These are phyloP conservation scores for Stephanodiscus minutulus DNA, from an alignment of 108 stramenopile genomes.

Conservation along the genomic window DNA sequence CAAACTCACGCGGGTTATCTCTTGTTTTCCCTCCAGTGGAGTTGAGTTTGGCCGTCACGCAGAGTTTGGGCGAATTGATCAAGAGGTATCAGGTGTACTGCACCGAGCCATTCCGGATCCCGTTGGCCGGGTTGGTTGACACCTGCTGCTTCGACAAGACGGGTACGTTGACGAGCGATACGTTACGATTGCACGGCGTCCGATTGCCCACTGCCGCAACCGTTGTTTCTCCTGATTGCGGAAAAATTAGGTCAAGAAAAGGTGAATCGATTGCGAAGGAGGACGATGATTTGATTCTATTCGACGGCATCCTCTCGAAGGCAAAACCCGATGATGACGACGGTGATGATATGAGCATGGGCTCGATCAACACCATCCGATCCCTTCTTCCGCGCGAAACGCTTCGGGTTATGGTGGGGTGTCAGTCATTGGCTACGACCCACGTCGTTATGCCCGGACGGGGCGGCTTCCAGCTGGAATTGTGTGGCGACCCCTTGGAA, in stretches of 20 bases:
- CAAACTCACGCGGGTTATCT: neutral
- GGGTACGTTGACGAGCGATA: constrained; percentile 95
- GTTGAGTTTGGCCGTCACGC: constrained; percentile 93
- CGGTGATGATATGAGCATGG: neutral
- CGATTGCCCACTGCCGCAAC: constrained; percentile 32
- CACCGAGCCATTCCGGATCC: constrained; percentile 97
- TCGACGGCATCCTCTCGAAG: constrained; percentile 18
- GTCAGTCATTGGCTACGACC: constrained; percentile 82
- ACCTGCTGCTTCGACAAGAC: constrained; percentile 98
- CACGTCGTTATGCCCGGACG: constrained; percentile 23
- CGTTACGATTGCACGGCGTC: constrained; percentile 86
- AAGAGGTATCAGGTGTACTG: constrained; percentile 83
- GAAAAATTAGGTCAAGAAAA: constrained; percentile 1
- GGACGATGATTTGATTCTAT: constrained; percentile 38
- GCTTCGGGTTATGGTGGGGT: constrained; percentile 86
- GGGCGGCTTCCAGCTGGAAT: constrained; percentile 28
- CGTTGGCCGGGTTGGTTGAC: constrained; percentile 90
- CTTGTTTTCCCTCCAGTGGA: constrained; percentile 87
- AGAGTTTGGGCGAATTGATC: constrained; percentile 83
- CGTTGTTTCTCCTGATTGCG: too few species aligned
- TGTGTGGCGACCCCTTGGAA: constrained; percentile 94
- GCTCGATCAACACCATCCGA: constrained; percentile 3
- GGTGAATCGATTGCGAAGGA: neutral
- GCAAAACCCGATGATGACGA: neutral
- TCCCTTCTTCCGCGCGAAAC: constrained; percentile 52